Conservation (phyloP, 495 filamentous ascomycete species). For the Pyrenopolyporus hunteri region DNA sequence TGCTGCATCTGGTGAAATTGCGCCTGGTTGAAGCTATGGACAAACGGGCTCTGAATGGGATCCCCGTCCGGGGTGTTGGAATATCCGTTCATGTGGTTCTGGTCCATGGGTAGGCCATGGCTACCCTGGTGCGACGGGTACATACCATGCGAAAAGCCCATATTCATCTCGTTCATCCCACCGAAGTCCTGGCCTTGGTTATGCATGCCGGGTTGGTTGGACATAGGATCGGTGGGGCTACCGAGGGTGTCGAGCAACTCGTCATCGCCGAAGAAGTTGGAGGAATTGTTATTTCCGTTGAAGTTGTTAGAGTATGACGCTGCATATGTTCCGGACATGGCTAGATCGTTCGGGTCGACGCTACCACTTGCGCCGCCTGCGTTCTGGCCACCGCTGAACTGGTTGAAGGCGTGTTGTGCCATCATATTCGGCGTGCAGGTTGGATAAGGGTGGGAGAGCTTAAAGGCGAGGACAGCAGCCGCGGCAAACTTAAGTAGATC, state of each 20-base stretch:
- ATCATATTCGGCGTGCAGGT: slow-evolving; percentile 40
- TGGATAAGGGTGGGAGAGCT: slow-evolving; percentile 2
- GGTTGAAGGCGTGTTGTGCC: slow-evolving; percentile 67
- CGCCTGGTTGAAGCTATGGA: slow-evolving; percentile 74
- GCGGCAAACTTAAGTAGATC: neutral
- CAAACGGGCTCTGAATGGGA: slow-evolving; percentile 86
- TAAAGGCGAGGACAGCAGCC: neutral
- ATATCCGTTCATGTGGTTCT: slow-evolving; percentile 70
- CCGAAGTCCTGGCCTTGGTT: slow-evolving; percentile 57
- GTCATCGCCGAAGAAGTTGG: slow-evolving; percentile 64
- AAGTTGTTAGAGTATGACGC: slow-evolving; percentile 50
- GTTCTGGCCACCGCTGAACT: slow-evolving; percentile 67
- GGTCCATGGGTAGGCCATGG: slow-evolving; percentile 50
- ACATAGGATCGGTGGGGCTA: slow-evolving; percentile 52
- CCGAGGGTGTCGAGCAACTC: slow-evolving; percentile 66
- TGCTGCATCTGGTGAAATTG: slow-evolving; percentile 70
- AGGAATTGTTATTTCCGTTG: slow-evolving; percentile 45
- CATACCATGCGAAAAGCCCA: slow-evolving; percentile 53
- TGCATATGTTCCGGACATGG: slow-evolving; percentile 61
- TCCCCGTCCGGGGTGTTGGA: slow-evolving; percentile 87
- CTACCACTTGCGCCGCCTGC: slow-evolving; percentile 59
- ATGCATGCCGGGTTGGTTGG: slow-evolving; percentile 52
- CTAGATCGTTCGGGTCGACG: slow-evolving; percentile 87
- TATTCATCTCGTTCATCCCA: slow-evolving; percentile 54
- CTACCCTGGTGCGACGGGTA: slow-evolving; percentile 52